Percentiles rank a stretch among this genome's conserved stretches.
Evolutionary conservation across 768 basidiomycete genomes (phyloP).

Genomic region (Lactarius quietus): DNA sequence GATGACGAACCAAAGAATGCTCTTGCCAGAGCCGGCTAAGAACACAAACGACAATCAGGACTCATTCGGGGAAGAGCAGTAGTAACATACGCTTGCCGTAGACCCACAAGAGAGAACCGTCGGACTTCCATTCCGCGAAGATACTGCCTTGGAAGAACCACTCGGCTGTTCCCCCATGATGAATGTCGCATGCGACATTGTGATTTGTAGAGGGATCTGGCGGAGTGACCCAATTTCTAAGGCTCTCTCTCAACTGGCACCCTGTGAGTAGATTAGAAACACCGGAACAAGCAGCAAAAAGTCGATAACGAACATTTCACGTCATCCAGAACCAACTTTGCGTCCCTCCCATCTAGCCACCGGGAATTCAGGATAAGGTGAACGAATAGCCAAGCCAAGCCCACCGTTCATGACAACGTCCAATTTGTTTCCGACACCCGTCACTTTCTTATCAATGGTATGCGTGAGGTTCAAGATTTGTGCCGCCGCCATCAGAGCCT

Average conservation of each 20-base stretch:
- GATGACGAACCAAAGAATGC: background rate
- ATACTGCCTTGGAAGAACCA: too few relatives aligned
- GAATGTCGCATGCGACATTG: background rate
- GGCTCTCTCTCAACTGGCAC: background rate
- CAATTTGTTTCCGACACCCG: background rate
- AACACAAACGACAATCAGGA: background rate
- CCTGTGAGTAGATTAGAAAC: background rate
- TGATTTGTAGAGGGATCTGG: background rate
- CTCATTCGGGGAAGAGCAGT: background rate
- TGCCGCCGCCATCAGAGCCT: background rate
- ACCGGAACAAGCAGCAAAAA: background rate
- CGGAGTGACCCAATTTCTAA: background rate
- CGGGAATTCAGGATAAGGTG: background rate
- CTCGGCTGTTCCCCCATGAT: background rate
- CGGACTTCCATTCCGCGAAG: too few relatives aligned
- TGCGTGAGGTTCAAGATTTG: background rate
- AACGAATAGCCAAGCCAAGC: background rate
- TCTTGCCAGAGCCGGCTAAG: background rate
- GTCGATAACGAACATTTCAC: background rate
- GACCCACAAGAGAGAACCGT: too few relatives aligned
- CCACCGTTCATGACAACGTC: background rate
- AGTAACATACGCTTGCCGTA: background rate
- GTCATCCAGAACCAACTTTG: too few relatives aligned
- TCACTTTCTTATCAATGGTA: background rate
- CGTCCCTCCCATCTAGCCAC: background rate